phyloP scores from a whole-genome alignment of 345 rosid genomes.

The Hypericum perforatum region DNA sequence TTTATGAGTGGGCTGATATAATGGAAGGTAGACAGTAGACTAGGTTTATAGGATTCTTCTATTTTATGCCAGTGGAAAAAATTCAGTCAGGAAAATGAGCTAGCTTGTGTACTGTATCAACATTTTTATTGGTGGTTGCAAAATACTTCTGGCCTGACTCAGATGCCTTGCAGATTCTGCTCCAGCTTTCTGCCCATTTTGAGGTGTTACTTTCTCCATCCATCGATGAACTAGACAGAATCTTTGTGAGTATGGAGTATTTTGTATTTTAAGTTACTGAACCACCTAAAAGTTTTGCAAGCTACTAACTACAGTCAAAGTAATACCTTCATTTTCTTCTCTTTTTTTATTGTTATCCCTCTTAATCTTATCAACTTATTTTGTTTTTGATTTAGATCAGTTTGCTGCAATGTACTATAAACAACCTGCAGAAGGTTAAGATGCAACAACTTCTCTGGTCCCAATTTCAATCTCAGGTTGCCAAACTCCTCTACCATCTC shows the following conservation, averaged over 20 bases:
- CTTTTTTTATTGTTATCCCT: constrained; percentile 3
- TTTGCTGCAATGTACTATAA: constrained; percentile 44
- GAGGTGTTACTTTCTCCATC: constrained; percentile 38
- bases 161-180: constrained; percentile 47
- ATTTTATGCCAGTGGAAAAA: too few species aligned
- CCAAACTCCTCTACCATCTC: constrained; percentile 10
- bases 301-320: too few species aligned
- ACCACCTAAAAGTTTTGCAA: too few species aligned
- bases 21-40: too few species aligned
- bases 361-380: background rate
- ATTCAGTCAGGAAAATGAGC: too few species aligned
- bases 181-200: constrained; percentile 39
- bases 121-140: too few species aligned
- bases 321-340: constrained; percentile 8
- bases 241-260: constrained; percentile 30
- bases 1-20: too few species aligned
- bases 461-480: constrained; percentile 65
- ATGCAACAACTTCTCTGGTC: constrained; percentile 41
- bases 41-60: too few species aligned
- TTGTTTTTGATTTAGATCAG: constrained; percentile 37
- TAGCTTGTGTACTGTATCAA: too few species aligned
- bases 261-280: too few species aligned
- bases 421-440: constrained; percentile 43
- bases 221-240: constrained; percentile 37
- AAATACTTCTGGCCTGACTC: background rate